Percentiles rank a stretch among this genome's conserved stretches.
Conservation (phyloP, 495 filamentous ascomycete species). For the Evansstolkia leycettana region DNA sequence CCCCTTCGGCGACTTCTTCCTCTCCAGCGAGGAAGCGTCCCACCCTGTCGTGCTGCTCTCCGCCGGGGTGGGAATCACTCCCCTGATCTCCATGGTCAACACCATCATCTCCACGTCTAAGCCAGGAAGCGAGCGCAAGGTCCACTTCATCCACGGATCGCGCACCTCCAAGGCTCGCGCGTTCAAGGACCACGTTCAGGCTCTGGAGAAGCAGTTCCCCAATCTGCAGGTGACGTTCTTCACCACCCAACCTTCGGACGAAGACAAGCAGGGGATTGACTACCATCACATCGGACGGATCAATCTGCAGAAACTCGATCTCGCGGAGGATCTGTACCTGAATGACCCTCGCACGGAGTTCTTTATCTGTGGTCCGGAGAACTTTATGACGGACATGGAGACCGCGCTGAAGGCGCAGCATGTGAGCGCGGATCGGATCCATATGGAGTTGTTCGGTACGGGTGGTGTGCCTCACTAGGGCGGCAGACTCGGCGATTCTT, state of each 20-base stretch:
- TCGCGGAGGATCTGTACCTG: conserved; percentile 38
- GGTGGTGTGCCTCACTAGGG: conserved; percentile 19
- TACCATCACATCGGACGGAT: conserved; percentile 45
- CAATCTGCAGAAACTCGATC: conserved; percentile 39
- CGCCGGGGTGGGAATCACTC: conserved; percentile 58
- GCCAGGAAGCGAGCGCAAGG: conserved; percentile 22
- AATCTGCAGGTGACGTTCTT: conserved; percentile 29
- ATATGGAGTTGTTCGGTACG: conserved; percentile 58
- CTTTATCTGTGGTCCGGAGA: conserved; percentile 55
- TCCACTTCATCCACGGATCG: conserved; percentile 53
- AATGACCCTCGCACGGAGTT: conserved; percentile 44
- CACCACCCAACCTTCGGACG: conserved; percentile 20
- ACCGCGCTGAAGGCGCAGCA: conserved; percentile 34
- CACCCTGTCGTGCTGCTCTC: conserved; percentile 54
- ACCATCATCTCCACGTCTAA: conserved; percentile 27
- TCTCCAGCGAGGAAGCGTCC: conserved; percentile 22
- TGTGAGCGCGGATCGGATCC: conserved; percentile 40
- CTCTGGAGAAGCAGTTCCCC: conserved; percentile 25
- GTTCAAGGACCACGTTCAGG: conserved; percentile 34
- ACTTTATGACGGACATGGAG: conserved; percentile 51
- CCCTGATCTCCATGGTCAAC: conserved; percentile 57
- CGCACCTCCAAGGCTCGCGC: conserved; percentile 28
- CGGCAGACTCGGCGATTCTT: too few relatives aligned
- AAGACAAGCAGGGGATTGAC: conserved; percentile 39
- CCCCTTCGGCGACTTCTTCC: conserved; percentile 59